Evolutionary conservation across 441 rosid genomes (phyloP), one percentile per base, ranked within the genome.

Genomic region (Arabidopsis hybrid): DNA sequence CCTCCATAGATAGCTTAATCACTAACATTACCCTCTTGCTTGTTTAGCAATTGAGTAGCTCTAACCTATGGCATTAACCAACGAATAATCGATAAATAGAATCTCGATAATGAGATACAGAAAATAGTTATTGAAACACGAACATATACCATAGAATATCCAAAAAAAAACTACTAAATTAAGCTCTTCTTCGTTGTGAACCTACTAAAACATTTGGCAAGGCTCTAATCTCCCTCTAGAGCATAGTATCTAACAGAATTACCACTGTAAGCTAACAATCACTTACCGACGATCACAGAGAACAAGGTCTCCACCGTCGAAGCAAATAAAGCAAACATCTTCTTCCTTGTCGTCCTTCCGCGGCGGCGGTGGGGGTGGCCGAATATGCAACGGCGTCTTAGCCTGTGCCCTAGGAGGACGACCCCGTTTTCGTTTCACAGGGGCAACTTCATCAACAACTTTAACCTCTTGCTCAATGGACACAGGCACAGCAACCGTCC

Each of bases 301-400:
- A 78, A 96, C 99, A 31, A 96, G 93, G 72, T 88, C 87, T 45
- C 99, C 99, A 42, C 99, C 99, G 76, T 96, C 99, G 66, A 96
- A 96, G 85, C 99, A 96, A 39, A 96, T 92, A 66, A 96, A 96
- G 63, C 99, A 96, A 74, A 96, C 99, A 74, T 96, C 99, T 60
- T 96, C 97, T 61, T 88, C 97, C 35, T 86, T 90, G 16, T 61
- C 81, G 65, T 74, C 83, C 77, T 69, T 82, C 73, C 39, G 77
- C 39, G 75, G 76, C 7, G 72, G 85, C 0, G 75, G 61, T 1
- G 55, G 38, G 1, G 47, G 66, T 43, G 67, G 39, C 34, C 56
- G 71, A 62, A 67, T 67, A 11, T 61, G 58, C 18, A 61, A 47
- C 59, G 52, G 50, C 51, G 61, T 40, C 52, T 80, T 79, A 76